Evolutionary conservation across 2,329 filamentous ascomycete genomes (phyloP), one percentile per base, ranked within the genome.

Genomic region (Zymoseptoria passerinii): DNA sequence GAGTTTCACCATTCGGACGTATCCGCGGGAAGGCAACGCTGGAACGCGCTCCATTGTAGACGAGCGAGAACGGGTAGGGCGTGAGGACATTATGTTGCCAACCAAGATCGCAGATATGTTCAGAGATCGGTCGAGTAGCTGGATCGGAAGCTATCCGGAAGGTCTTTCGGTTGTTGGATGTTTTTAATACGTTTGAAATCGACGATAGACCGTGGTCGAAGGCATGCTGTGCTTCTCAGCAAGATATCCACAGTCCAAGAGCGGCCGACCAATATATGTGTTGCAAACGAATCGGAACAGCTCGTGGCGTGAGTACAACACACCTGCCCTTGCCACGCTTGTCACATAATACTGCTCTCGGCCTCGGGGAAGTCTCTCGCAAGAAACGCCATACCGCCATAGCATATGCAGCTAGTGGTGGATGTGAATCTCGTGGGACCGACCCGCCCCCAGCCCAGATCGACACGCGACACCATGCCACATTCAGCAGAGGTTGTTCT

Each of bases 1-100:
- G 13, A 58, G 58, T 49, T 58, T 52, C 20, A 64, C 48, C 8
- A 50, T 60, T 48, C 40, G 59, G 28, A 28, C 53, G 48, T 27
- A 54, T 19, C 55, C 60, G 9, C 55, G 52, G n/a, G 55, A 54
- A 19, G 56, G 29, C n/a, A 53, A 19, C 27, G 52, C 53, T 18
- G 44, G 55, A 16, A 53, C 28, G 23, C 48, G 53, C 28, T 56
- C 53, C 49, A 53, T 40, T 19, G 52, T 54, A 9, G 49, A 52
- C 8, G 59, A 57, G 27, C 54, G 48, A 44, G 35, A n/a, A 44
- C 35, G 16, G 35, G 35, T 44, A 13, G 35, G 35, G 4, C 35
- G 35, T n/a, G 35, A 44, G 35, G 1, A 16, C 7, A 16, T n/a
- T 13, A 44, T 44, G 13, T 13, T 44, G 35, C 35, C 16, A 5